Conservation (phyloP, 441 rosid genomes). For the Aquilaria agallochum region DNA sequence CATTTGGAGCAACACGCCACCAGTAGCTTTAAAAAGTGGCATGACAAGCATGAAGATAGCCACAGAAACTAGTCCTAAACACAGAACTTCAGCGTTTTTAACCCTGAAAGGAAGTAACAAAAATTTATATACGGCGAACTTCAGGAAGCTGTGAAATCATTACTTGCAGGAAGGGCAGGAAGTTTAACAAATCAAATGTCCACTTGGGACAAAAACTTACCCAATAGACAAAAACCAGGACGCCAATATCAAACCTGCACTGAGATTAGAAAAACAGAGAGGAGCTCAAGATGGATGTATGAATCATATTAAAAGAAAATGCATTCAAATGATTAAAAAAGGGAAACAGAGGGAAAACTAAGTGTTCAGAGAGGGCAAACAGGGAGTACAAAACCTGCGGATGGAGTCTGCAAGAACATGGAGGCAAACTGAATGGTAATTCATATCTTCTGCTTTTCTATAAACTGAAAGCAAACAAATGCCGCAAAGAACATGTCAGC, state of each 20-base stretch:
- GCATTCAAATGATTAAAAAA: constrained; percentile 1
- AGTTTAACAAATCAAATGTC: too few species aligned
- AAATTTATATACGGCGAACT: constrained; percentile 8
- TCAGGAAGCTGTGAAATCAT: background rate
- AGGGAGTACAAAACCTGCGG: constrained; percentile 56
- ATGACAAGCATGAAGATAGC: constrained; percentile 80
- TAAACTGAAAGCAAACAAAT: constrained; percentile 50
- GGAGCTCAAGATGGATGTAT: constrained; percentile 30
- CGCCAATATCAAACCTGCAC: constrained; percentile 96
- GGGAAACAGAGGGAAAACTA: constrained; percentile 15
- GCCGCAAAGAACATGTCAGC: constrained; percentile 5
- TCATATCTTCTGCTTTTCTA: constrained; percentile 97
- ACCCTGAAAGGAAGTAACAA: constrained; percentile 46
- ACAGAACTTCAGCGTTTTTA: constrained; percentile 86
- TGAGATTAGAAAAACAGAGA: constrained; percentile 41
- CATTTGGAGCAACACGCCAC: constrained; percentile 86
- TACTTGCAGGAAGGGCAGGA: too few species aligned
- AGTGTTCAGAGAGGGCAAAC: constrained; percentile 13
- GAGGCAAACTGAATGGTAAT: constrained; percentile 88
- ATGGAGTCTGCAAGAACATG: constrained; percentile 95
- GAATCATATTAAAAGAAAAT: constrained; percentile 1
- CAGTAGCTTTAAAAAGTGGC: constrained; percentile 82
- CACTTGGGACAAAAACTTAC: constrained; percentile 32
- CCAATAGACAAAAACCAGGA: constrained; percentile 95
- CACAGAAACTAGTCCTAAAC: constrained; percentile 84